These are phyloP conservation scores for Curvularia verruculosa DNA, from an alignment of 2,329 filamentous ascomycete species.

Conservation along the genomic window DNA sequence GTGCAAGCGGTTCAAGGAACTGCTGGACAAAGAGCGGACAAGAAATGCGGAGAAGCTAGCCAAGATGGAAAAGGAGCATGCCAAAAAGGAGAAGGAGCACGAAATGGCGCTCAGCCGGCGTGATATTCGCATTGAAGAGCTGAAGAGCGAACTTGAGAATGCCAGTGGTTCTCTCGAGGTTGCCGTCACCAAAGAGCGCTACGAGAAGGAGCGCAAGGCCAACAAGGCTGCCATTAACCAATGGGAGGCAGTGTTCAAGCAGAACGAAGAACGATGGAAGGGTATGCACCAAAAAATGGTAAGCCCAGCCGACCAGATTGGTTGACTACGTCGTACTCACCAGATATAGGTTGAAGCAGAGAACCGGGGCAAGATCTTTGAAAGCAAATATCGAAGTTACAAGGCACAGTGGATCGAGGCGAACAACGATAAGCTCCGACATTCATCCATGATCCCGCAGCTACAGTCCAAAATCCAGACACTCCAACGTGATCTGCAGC, in stretches of 20 bases:
- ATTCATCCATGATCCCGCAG: slow-evolving; percentile 31
- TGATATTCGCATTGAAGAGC: slow-evolving; percentile 29
- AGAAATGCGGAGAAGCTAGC: slow-evolving; percentile 43
- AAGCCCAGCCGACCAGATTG: slow-evolving; percentile 8
- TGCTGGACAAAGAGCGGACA: slow-evolving; percentile 53
- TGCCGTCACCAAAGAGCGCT: slow-evolving; percentile 34
- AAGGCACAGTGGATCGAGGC: slow-evolving; percentile 34
- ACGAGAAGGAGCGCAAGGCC: slow-evolving; percentile 39
- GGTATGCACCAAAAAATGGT: slow-evolving; percentile 36
- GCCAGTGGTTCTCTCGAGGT: slow-evolving; percentile 30
- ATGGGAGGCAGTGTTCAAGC: slow-evolving; percentile 41
- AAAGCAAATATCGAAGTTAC: slow-evolving; percentile 35
- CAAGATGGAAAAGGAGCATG: slow-evolving; percentile 66
- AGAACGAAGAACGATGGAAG: slow-evolving; percentile 40
- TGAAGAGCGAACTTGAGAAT: slow-evolving; percentile 33
- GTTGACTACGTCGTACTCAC: slow-evolving; percentile 3
- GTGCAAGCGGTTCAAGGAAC: slow-evolving; percentile 52
- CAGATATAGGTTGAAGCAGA: slow-evolving; percentile 29
- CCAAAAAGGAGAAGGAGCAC: slow-evolving; percentile 56
- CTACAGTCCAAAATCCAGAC: slow-evolving; percentile 39
- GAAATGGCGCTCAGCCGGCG: slow-evolving; percentile 25
- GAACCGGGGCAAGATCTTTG: slow-evolving; percentile 30
- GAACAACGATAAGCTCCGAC: slow-evolving; percentile 33
- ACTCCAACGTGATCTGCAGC: slow-evolving; percentile 34
- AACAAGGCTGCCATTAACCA: slow-evolving; percentile 42